Conservation (phyloP, 2,329 filamentous ascomycete species). For the Trichoderma breve region DNA sequence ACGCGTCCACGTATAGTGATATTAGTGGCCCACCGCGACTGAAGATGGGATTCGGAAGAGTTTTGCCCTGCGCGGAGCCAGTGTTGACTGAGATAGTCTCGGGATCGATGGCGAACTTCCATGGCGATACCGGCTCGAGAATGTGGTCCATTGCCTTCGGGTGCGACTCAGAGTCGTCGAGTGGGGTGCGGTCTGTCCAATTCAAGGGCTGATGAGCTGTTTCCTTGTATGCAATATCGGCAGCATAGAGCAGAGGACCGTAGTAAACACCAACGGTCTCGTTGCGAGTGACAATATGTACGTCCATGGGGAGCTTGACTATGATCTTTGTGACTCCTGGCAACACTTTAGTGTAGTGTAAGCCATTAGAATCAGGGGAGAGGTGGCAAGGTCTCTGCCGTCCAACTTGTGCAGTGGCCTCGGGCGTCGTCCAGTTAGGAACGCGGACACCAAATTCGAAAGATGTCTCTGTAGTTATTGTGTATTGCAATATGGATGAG, state of each 20-base stretch:
- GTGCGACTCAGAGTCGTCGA: neutral
- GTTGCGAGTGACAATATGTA: neutral
- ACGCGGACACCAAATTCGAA: neutral
- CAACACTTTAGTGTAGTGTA: neutral
- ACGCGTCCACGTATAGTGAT: neutral
- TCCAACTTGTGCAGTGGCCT: neutral
- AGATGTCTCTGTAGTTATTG: neutral
- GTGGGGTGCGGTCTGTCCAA: neutral
- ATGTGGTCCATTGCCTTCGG: neutral
- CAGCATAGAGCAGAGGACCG: neutral
- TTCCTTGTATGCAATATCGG: neutral
- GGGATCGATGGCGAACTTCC: neutral
- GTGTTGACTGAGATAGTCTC: neutral
- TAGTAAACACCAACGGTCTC: neutral
- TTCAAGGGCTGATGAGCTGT: neutral
- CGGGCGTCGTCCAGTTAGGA: neutral
- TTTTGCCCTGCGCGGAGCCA: neutral
- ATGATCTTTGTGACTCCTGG: neutral
- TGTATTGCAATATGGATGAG: neutral
- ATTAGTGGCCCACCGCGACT: neutral
- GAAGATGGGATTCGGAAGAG: neutral
- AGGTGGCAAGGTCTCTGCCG: neutral
- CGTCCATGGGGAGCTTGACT: neutral
- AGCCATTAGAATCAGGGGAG: neutral
- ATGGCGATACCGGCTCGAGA: neutral